Evolutionary conservation across 257 asterid genomes (phyloP), one percentile per base, ranked within the genome.

Genomic region (Verbena officinalis): DNA sequence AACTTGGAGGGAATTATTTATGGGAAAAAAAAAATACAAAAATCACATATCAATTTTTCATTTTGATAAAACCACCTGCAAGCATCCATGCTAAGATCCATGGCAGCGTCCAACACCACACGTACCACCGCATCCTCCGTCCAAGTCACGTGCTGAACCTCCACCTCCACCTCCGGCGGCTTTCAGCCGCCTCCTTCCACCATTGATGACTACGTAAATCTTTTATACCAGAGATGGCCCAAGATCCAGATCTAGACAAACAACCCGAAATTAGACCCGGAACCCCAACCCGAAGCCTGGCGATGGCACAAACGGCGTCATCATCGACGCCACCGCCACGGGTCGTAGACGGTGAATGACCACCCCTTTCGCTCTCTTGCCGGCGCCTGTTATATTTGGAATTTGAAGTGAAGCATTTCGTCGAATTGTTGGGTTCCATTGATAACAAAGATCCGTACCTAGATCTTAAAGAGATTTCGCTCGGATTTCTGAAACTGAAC

Each of bases 271-370:
- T 78, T 84, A 17, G 86, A 72, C 0, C 86, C 90, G 1, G 98
- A 85, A 0, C 89, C 93, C 0, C 88, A 78, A 0, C 84, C 88
- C 0, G 96, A 86, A 56, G 6, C 92, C 95, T 0, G 89, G 90
- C 1, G 99, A 94, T 12, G 99, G 93, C 3, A 94, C 99, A 31
- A 94, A 94, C 0, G 99, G 99, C 0, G 99, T 94, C 45, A 86
- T 96, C 96, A 94, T 94, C 9, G 99, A 94, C 5, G 99, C 99
- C 0, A 83, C 88, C 0, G 99, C 99, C 1, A 94, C 97, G 0
- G 99, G 76, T 94, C 99, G 64, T 94, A 97, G 77, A 94, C 75
- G 5, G 97, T 94, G 72, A 90, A 80, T 0, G 99, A 94, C 99
- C 99, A 94, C 21, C 99, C 99, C 48, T 94, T 94, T 3, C 99